Conservation (phyloP, 345 rosid genomes). For the Bretschneidera sinensis region DNA sequence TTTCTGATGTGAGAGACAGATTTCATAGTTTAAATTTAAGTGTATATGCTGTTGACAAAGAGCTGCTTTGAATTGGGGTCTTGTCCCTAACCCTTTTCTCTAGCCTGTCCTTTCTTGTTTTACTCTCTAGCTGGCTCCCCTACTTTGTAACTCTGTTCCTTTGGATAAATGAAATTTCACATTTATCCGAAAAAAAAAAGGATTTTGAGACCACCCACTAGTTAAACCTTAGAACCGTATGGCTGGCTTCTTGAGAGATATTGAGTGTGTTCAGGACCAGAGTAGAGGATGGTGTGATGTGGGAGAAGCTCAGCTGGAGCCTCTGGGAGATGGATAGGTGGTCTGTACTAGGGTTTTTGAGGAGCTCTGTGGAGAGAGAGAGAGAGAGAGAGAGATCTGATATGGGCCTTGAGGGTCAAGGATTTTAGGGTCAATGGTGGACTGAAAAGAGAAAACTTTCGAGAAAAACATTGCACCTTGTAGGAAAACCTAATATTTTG, state of each 20-base stretch:
- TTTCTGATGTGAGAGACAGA: too few species aligned
- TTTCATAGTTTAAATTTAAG: too few species aligned
- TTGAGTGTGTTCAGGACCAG: constrained; percentile 58
- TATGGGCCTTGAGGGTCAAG: constrained; percentile 19
- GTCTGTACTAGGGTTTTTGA: constrained; percentile 37
- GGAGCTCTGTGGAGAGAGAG: constrained; percentile 66
- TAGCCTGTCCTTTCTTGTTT: too few species aligned
- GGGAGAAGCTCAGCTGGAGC: constrained; percentile 74
- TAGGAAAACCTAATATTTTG: too few species aligned
- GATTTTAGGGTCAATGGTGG: constrained; percentile 23
- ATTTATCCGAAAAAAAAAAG: too few species aligned
- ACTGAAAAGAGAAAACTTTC: constrained; percentile 36
- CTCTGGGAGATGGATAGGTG: constrained; percentile 47
- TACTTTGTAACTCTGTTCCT: too few species aligned
- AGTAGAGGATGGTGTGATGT: constrained; percentile 52
- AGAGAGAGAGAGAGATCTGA: constrained; percentile 54
- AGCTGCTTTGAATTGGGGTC: too few species aligned
- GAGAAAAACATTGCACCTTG: too few species aligned
- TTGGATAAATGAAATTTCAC: too few species aligned
- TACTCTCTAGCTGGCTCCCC: too few species aligned
- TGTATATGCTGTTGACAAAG: too few species aligned
- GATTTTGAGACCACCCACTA: constrained; percentile 51
- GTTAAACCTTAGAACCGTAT: constrained; percentile 61
- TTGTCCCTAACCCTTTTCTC: too few species aligned
- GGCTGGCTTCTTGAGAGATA: constrained; percentile 75